A percentile compares a stretch with the other conserved stretches of the same genome.
Conservation (phyloP, 2,329 filamentous ascomycete genomes). For the Colletotrichum acutatum region DNA sequence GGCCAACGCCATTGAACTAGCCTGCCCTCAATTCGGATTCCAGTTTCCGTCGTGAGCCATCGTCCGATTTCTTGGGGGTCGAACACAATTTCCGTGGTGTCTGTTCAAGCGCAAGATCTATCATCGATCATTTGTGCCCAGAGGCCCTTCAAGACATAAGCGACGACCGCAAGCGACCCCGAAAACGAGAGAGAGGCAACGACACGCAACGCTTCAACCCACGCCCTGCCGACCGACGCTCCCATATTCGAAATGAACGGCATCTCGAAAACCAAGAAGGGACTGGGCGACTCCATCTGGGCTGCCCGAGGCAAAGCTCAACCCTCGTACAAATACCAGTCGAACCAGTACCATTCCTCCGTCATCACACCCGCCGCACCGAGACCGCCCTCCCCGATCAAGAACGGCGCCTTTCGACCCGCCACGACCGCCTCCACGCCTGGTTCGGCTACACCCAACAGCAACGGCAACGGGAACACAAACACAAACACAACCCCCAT, state of each 20-base stretch:
- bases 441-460: neutral
- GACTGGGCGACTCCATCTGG: constrained; percentile 30
- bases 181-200: neutral
- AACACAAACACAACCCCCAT: too few relatives aligned
- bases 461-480: neutral
- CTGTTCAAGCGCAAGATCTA: too few relatives aligned
- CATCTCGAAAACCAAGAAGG: constrained; percentile 14
- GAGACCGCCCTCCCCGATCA: neutral
- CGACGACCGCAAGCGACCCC: neutral
- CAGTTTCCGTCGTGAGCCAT: neutral
- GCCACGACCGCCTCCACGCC: neutral
- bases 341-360: neutral
- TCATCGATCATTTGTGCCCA: too few relatives aligned
- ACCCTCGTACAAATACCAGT: neutral
- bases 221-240: neutral
- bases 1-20: neutral
- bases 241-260: neutral
- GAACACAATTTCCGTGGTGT: neutral
- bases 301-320: constrained; percentile 20
- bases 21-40: neutral
- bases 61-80: neutral
- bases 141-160: neutral
- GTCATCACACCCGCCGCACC: constrained; percentile 14
- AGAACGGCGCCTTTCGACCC: neutral
- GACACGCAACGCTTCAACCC: neutral